Percentiles rank a stretch among this genome's conserved stretches.
Conservation (phyloP, 2,329 filamentous ascomycete species). For the Thielaviopsis populi region DNA sequence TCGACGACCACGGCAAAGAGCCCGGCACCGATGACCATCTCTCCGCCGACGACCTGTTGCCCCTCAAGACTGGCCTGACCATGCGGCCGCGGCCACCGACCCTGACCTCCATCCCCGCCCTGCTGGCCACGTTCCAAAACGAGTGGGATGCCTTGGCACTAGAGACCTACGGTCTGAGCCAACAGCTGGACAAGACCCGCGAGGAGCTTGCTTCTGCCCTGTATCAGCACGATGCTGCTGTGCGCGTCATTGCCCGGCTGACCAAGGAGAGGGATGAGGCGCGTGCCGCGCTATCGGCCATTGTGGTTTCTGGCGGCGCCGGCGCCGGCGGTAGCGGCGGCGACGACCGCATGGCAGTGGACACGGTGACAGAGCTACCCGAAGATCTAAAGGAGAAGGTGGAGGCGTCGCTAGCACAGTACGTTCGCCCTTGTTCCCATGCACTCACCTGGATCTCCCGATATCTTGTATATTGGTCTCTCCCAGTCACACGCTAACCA, state of each 20-base stretch:
- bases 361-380: conserved; percentile 57
- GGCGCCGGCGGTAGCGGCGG: conserved; percentile 28
- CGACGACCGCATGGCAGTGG: conserved; percentile 86
- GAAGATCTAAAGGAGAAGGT: conserved; percentile 57
- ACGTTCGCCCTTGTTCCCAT: conserved; percentile 26
- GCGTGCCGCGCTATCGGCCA: conserved; percentile 69
- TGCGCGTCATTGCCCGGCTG: conserved; percentile 80
- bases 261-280: conserved; percentile 89
- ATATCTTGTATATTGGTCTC: not conserved
- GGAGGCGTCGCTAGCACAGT: conserved; percentile 68
- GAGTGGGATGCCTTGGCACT: conserved; percentile 93
- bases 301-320: conserved; percentile 52
- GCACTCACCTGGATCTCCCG: not conserved
- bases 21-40: conserved; percentile 80
- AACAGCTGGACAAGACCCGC: conserved; percentile 76
- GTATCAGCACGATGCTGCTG: conserved; percentile 95
- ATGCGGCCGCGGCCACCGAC: conserved; percentile 83
- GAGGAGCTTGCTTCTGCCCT: conserved; percentile 88
- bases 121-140: conserved; percentile 90
- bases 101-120: conserved; percentile 86
- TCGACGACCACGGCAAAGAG: conserved; percentile 83
- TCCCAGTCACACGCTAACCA: not conserved
- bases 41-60: conserved; percentile 68
- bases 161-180: conserved; percentile 79
- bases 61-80: conserved; percentile 67